Evolutionary conservation across 805 yeast species (phyloP).

Genomic region (Lachancea cidri): DNA sequence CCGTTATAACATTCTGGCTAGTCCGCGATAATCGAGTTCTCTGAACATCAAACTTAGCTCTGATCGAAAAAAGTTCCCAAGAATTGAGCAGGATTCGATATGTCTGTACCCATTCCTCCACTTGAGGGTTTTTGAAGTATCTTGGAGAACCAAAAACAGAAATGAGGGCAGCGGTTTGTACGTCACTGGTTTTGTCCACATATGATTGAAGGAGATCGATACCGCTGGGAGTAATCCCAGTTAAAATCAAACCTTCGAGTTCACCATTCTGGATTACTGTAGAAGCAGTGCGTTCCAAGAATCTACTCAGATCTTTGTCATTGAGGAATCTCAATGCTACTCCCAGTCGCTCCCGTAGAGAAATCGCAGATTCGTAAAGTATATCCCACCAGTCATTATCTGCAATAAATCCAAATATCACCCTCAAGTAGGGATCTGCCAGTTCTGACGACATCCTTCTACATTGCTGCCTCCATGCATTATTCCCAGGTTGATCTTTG

Average conservation of each 20-base stretch:
- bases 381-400: conserved; percentile 97
- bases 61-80: conserved; percentile 69
- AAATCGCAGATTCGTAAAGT: conserved; percentile 80
- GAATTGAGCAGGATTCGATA: conserved; percentile 68
- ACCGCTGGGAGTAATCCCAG: conserved; percentile 88
- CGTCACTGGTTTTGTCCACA: conserved; percentile 83
- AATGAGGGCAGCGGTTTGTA: conserved; percentile 85
- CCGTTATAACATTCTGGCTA: conserved; percentile 42
- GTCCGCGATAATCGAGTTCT: conserved; percentile 60
- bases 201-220: conserved; percentile 77
- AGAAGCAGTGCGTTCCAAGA: conserved; percentile 63
- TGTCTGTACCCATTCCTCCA: conserved; percentile 70
- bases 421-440: conserved; percentile 83
- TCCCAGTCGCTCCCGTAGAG: conserved; percentile 82
- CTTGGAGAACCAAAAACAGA: conserved; percentile 79
- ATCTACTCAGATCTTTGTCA: conserved; percentile 70
- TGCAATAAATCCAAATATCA: conserved; percentile 88
- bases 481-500: conserved; percentile 43
- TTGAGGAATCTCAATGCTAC: conserved; percentile 83
- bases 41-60: conserved; percentile 83
- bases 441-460: conserved; percentile 82
- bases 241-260: conserved; percentile 80
- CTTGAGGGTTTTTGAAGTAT: conserved; percentile 68
- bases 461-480: conserved; percentile 92
- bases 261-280: conserved; percentile 75